Evolutionary conservation across 371 early-diverging fungal species (phyloP), one percentile per base, ranked within the genome.

Genomic region (Massospora cicadina): DNA sequence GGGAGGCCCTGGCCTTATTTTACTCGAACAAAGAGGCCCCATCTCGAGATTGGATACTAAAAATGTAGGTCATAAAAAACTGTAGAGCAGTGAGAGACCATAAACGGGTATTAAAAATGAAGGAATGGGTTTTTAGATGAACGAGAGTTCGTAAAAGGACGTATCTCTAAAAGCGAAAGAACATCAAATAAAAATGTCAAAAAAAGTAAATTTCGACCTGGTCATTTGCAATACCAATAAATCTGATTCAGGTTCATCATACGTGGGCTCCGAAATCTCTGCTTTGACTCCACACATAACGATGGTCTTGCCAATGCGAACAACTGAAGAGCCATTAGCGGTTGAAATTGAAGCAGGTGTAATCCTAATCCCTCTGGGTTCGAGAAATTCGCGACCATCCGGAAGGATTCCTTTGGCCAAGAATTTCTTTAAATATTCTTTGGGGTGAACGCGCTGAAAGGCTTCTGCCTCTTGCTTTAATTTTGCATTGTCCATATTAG

Each of bases 261-360:
- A 69, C 33, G 74, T 78, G 23, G 97, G 95, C 66, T 85, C 86
- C 56, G 90, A 79, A 0, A 95, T 90, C 73, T 95, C 93, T n/a
- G 91, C 95, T 69, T 94, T 94, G 61, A 96, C 83, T 54, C 91
- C 97, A 70, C 94, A 93, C 1, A 93, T 79, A 24, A 91, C 89
- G 2, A 88, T 88, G 1, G 95, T 94, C 56, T 89, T 82, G 32
- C 97, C 97, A 2, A 93, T 70, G 53, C 88, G 80, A 24, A 93
- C 88, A 74, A 90, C 85, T 21, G 91, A 86, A 17, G 91, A 91
- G 0, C 93, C 93, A 66, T 87, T 77, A 7, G 92, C 87, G 2
- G 90, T 89, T 55, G 80, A 71, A 54, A 96, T 83, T n/a, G 85
- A 77, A 25, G 84, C 87, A 55, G 56, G 64, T 58, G 73, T 77